Percentiles rank a stretch among this genome's conserved stretches.
Conservation (phyloP, 2,329 filamentous ascomycete genomes). For the Ceratocystis albifundus region DNA sequence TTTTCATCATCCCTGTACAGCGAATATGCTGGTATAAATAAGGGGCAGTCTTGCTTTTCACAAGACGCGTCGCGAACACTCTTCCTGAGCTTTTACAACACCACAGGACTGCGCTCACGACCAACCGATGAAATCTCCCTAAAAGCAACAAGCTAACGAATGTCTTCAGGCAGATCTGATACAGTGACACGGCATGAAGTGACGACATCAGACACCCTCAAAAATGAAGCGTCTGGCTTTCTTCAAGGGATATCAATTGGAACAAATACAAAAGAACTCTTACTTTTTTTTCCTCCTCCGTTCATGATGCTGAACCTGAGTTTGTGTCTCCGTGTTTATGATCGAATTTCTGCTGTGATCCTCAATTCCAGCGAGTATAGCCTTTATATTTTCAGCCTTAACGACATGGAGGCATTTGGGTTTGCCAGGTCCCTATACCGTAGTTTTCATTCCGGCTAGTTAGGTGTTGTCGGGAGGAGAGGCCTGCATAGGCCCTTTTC, state of each 20-base stretch:
- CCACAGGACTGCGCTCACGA: neutral
- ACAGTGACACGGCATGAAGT: constrained; percentile 23
- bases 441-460: constrained; percentile 36
- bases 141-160: constrained; percentile 18
- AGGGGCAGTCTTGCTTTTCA: neutral
- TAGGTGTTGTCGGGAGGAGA: constrained; percentile 42
- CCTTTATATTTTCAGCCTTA: neutral
- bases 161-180: constrained; percentile 22
- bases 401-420: neutral
- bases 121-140: neutral
- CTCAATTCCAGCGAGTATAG: neutral
- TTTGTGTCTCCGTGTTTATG: neutral
- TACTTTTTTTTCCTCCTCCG: constrained; percentile 18
- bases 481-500: constrained; percentile 30
- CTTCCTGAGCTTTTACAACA: neutral
- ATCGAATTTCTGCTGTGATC: neutral
- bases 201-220: constrained; percentile 23
- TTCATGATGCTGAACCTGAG: neutral
- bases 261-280: constrained; percentile 22
- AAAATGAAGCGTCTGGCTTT: constrained; percentile 23
- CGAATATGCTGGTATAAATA: constrained; percentile 16
- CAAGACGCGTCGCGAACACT: neutral
- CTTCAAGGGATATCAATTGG: constrained; percentile 23
- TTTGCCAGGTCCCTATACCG: neutral
- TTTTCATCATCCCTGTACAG: constrained; percentile 7